Evolutionary conservation across 352 stramenopile species (phyloP).

Genomic region (Phytophthora multivora): DNA sequence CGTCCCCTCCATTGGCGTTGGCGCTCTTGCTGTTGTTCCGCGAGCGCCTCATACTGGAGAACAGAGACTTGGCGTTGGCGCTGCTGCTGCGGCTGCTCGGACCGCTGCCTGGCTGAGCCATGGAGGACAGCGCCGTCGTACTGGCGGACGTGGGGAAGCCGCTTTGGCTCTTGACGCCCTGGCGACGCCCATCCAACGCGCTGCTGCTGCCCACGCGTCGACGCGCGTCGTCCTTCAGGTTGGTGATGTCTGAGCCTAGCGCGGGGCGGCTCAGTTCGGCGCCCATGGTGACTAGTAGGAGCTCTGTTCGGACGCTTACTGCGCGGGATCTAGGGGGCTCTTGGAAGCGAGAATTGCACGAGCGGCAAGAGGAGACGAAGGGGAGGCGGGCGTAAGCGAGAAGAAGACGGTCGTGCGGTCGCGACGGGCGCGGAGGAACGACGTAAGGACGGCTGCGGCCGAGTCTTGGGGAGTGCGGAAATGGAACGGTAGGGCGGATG

Average conservation of each 20-base stretch:
- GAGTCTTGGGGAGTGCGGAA: constrained; percentile 15
- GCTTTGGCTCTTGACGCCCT: constrained; percentile 33
- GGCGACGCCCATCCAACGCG: constrained; percentile 43
- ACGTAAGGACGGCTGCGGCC: background rate
- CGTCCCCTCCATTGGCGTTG: constrained; percentile 20
- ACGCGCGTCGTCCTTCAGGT: constrained; percentile 41
- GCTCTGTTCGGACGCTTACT: no score
- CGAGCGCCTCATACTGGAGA: constrained; percentile 59
- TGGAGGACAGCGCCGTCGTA: constrained; percentile 59
- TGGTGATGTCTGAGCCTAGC: constrained; percentile 31
- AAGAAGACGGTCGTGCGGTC: constrained; percentile 19
- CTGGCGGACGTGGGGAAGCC: constrained; percentile 55
- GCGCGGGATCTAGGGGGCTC: no score
- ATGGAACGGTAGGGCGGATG: constrained; percentile 18
- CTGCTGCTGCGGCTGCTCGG: constrained; percentile 51
- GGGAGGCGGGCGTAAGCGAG: background rate
- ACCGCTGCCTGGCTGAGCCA: constrained; percentile 34
- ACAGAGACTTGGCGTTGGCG: constrained; percentile 51
- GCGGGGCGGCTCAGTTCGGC: constrained; percentile 67
- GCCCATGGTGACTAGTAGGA: constrained; percentile 43
- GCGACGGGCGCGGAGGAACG: constrained; percentile 2
- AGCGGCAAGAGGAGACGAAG: no score
- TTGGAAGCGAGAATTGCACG: no score
- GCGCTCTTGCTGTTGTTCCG: constrained; percentile 44
- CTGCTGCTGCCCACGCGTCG: constrained; percentile 75